Base-by-base conservation (phyloP, 2,329 filamentous ascomycete species). In the Lecanicillium sp. region DNA sequence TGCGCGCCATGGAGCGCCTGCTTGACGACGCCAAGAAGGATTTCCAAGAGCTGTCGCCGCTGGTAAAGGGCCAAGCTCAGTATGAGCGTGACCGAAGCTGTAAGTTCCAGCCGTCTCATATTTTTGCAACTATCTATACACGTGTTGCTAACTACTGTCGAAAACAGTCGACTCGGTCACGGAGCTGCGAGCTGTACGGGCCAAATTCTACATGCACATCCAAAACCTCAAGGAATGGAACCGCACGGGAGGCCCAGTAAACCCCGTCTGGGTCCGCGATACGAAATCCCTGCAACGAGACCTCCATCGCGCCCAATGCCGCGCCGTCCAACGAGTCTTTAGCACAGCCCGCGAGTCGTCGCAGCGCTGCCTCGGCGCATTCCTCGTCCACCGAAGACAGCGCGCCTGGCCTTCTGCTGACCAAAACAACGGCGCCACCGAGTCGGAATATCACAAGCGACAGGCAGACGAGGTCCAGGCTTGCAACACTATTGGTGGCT, bases 11-110 rank as follows among this genome's bases (percentile, higher is more conserved):
- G 38, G 68, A 76, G 48, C 60, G 65, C 27, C 62, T 67, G n/a
- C 62, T 79, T 37, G 71, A 77, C 51, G 72, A 76, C 47, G 75
- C 75, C 40, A 74, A 71, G 57, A 68, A 65, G 53, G 74, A 79
- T 57, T 79, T 78, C 46, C 74, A 78, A 57, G 67, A 73, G 50
- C 60, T 79, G 42, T 66, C 67, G 16, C 62, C 63, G 33, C 59
- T 78, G 31, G 65, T 78, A 38, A 71, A 74, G 46, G 73, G 73
- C 20, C 65, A 70, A 48, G 62, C 68, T 33, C 73, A 77, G 54
- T 78, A 78, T 48, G 69, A 77, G 50, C 68, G 70, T 43, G 73
- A 79, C 51, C 62, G 71, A 39, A 70, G 64, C 41, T 49, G 73
- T 76, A 58, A 47, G 71, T 62, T 16, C 25, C 29, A n/a, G n/a